Evolutionary conservation across 2,329 filamentous ascomycete species (phyloP), one percentile per base, ranked within the genome.

Genomic region (Albophoma yamanashiensis): DNA sequence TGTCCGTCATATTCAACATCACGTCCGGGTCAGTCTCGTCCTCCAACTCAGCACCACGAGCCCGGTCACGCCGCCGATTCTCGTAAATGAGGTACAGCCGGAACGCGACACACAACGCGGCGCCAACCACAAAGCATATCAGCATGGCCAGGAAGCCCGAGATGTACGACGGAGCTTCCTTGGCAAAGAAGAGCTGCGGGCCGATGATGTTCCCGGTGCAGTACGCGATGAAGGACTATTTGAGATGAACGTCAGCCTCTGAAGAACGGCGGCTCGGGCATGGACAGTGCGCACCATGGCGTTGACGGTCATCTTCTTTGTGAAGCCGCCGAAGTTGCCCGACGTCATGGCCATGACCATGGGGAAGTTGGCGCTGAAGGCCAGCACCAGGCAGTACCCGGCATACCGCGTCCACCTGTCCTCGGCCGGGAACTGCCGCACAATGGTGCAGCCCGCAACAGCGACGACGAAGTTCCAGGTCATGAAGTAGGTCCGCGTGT

Each of bases 81-180:
- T 82, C 75, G 56, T 71, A 67, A 14, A 68, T 73, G 20, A 86
- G 73, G 59, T 82, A 78, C 65, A 76, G 79, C 17, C 82, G 73
- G 61, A 85, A 71, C 40, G 76, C 77, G 12, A 79, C 64, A 42
- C 66, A 65, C 17, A 60, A 71, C 1, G 77, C 45, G 1, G 83
- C 76, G 57, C 82, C 73, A 25, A 81, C 66, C 0, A 75, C 76
- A 66, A 85, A 86, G 69, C 83, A 87, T 5, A 82, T 79, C 58
- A 88, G 76, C 64, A 87, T 83, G 2, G 82, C 82, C 8, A 80
- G 75, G 64, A 87, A 86, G 0, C 83, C 85, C 43, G 82, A 84
- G 52, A 80, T 77, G 67, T 88, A 89, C 1, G 77, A 73, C 0
- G 86, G 86, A 0, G 78, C 76, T 66, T 89, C 82, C 52, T 70